Evolutionary conservation across 1,139 yeast species (phyloP), one percentile per base, ranked within the genome.

Genomic region (Pneumocystis oryctolagi): DNA sequence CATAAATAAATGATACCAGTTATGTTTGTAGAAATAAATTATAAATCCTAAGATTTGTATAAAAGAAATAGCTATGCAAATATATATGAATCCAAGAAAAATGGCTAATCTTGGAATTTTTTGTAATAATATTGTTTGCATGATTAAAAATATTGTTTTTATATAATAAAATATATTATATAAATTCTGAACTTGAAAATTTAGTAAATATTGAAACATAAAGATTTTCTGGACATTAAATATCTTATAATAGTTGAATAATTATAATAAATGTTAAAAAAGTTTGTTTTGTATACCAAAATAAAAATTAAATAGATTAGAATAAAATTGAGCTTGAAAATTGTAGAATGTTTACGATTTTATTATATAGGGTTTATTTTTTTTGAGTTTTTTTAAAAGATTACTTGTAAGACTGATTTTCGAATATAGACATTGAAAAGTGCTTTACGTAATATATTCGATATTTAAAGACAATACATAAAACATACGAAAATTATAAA

Each of bases 1-100:
- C 55, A 65, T 64, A 59, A 62, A 62, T 20, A 59, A 62, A 59
- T 64, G 53, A 39, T 53, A 65, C 61, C 63, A 58, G 8, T 57
- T 40, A 31, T 62, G 64, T 6, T 58, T 47, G 39, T 58, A 57
- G 20, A 60, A 32, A 35, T 32, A 58, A 16, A 64, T 35, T 16
- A 64, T 63, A 2, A 42, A 35, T n/a, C 66, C 66, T 35, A 64
- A 31, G 9, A 62, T 25, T 18, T 62, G 65, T 14, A 47, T 30
- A 25, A 47, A 3, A 47, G n/a, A 4, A 47, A 47, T 25, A 5
- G 30, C 31, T 47, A 47, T 47, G 14, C 31, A 47, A 25, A 25
- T 4, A 25, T 31, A 8, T 25, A 47, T 47, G 12, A 47, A 47
- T 47, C 55, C 55, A 8, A 47, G 18, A 28, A 47, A 25, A 47